Evolutionary conservation across 2,329 filamentous ascomycete species (phyloP).

Genomic region (Trichophyton equinum): DNA sequence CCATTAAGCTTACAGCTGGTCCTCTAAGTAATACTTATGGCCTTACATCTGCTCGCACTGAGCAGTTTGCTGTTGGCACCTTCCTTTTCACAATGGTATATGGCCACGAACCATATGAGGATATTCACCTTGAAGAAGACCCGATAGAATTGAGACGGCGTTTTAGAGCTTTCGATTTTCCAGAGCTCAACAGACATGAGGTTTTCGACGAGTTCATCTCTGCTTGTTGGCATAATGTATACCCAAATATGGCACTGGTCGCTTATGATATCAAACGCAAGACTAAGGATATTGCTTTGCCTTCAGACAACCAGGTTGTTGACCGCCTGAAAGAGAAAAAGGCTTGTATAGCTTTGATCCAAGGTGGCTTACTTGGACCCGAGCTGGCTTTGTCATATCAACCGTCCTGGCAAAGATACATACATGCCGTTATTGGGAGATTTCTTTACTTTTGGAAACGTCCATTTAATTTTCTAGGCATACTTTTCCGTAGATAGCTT

Average conservation of each 20-base stretch:
- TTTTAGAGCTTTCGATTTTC: slow-evolving; percentile 14
- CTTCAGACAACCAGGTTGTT: slow-evolving; percentile 10
- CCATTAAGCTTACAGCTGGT: slow-evolving; percentile 9
- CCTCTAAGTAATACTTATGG: slow-evolving; percentile 14
- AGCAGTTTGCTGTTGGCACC: slow-evolving; percentile 14
- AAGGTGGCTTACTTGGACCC: slow-evolving; percentile 8
- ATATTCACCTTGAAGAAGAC: slow-evolving; percentile 4
- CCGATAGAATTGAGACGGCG: slow-evolving; percentile 6
- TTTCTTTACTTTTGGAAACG: not conserved
- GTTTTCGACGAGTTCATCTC: slow-evolving; percentile 14
- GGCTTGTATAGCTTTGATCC: slow-evolving; percentile 5
- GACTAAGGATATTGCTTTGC: slow-evolving; percentile 9
- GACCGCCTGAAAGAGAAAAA: slow-evolving; percentile 4
- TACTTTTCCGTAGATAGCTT: not conserved
- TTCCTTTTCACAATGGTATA: slow-evolving; percentile 17
- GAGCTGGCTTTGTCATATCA: slow-evolving; percentile 5
- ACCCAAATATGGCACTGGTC: slow-evolving; percentile 15
- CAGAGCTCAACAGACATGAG: slow-evolving; percentile 13
- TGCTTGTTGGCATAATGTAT: slow-evolving; percentile 16
- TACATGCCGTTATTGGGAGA: slow-evolving; percentile 1
- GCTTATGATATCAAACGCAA: slow-evolving; percentile 15
- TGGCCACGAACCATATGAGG: slow-evolving; percentile 12
- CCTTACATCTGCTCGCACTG: slow-evolving; percentile 15
- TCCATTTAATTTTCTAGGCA: not conserved
- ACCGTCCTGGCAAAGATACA: slow-evolving; percentile 6